phyloP scores from a whole-genome alignment of 176 grass and related monocot genomes.

The Oryza rufipogon region DNA sequence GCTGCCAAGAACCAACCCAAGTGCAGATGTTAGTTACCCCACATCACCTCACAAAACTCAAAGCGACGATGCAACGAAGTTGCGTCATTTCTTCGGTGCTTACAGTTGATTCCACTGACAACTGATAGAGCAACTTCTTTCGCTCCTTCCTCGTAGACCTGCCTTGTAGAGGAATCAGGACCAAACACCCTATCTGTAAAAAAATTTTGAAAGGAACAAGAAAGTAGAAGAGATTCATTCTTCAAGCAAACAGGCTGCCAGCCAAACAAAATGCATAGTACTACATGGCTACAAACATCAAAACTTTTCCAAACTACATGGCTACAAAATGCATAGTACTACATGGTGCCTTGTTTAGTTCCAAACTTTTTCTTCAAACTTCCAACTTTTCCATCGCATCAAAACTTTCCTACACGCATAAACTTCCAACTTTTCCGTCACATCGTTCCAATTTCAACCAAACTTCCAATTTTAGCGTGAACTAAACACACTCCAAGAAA shows the following conservation, averaged over 20 bases:
- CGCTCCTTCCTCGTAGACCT: slow-evolving; percentile 89
- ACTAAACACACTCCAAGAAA: too few species aligned
- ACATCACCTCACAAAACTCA: slow-evolving; percentile 8
- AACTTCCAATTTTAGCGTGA: too few species aligned
- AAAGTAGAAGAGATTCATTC: slow-evolving; percentile 31
- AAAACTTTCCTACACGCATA: too few species aligned
- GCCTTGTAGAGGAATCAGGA: slow-evolving; percentile 56
- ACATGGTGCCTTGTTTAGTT: too few species aligned
- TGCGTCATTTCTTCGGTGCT: slow-evolving; percentile 23
- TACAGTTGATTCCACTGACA: slow-evolving; percentile 92
- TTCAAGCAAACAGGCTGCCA: neutral
- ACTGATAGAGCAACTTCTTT: slow-evolving; percentile 93
- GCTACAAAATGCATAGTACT: too few species aligned
- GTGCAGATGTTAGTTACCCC: slow-evolving; percentile 20
- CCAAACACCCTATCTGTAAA: slow-evolving; percentile 88
- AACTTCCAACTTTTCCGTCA: too few species aligned
- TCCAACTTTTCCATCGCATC: too few species aligned
- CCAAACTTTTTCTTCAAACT: too few species aligned
- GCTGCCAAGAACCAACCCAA: slow-evolving; percentile 58
- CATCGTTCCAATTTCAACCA: too few species aligned
- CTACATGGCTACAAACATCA: too few species aligned
- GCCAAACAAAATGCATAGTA: neutral
- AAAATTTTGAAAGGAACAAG: neutral
- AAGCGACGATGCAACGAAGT: neutral
- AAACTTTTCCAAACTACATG: too few species aligned